Conservation (phyloP, 441 rosid species). For the Breynia disticha region DNA sequence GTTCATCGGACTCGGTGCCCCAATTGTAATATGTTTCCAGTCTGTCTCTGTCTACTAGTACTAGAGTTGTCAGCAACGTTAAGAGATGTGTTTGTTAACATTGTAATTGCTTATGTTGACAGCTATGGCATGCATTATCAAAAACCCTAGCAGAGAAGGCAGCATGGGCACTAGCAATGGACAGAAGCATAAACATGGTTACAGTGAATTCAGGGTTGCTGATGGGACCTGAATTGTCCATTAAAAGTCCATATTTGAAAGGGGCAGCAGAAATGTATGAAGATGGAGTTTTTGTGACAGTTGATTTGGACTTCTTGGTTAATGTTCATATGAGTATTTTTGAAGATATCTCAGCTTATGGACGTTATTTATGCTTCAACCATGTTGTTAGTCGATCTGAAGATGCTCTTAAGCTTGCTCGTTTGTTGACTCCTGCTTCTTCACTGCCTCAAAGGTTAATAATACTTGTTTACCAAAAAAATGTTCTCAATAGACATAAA, state of each 20-base stretch:
- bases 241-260: constrained; percentile 42
- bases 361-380: constrained; percentile 59
- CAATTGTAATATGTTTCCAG: too few species aligned
- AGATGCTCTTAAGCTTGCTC: constrained; percentile 35
- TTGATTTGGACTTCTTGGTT: constrained; percentile 35
- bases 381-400: constrained; percentile 28
- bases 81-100: too few species aligned
- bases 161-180: constrained; percentile 80
- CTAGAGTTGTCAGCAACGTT: too few species aligned
- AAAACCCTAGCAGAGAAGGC: constrained; percentile 64
- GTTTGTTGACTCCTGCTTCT: constrained; percentile 22
- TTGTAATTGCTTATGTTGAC: constrained; percentile 1
- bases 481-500: background rate
- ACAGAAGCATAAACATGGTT: constrained; percentile 53
- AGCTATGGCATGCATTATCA: constrained; percentile 65
- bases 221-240: constrained; percentile 31
- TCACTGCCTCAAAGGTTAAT: constrained; percentile 28
- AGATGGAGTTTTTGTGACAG: constrained; percentile 49
- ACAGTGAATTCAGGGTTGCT: constrained; percentile 46
- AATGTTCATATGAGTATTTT: constrained; percentile 46
- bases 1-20: too few species aligned
- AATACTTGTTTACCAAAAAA: background rate
- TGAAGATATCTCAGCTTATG: constrained; percentile 45
- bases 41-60: too few species aligned
- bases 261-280: constrained; percentile 78